Base-by-base conservation (phyloP, 306 rosid species). In the Comarum palustre region DNA sequence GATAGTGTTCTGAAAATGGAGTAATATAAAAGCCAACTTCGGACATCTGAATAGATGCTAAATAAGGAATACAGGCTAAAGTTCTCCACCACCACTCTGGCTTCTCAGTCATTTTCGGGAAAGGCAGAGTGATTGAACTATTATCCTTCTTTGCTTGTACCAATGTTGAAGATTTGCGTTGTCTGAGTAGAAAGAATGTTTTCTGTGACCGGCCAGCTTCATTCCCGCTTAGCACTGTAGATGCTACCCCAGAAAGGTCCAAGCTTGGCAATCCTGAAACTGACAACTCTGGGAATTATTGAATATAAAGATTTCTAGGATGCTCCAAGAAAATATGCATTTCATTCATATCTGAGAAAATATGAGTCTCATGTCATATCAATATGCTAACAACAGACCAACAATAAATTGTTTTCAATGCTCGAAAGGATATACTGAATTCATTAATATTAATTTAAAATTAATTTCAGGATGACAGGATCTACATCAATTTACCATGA, bases 11-110 rank as follows among this genome's bases (percentile, higher is more conserved):
- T 48, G 87, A 34, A 16, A 90, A 75, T 66, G 90, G 97, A 57
- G 78, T 82, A 48, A 93, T 60, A 74, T 69, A 89, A 59, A 79
- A 75, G 66, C 96, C 97, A 38, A 96, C 75, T 25, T 85, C 92
- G 10, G 98, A 90, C 82, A 86, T 81, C 82, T 86, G 89, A 80
- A 89, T 32, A 48, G 97, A 86, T 8, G 85, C 31, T 38, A 93
- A 81, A 76, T 93, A 90, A 52, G 98, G 98, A 58, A 86, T 9
- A 55, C 96, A 89, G 14, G 90, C 89, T 75, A 93, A 73, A 75
- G 90, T 86, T 74, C 98, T 88, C 96, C 92, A 87, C 97, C 96
- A 87, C 98, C 98, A 93, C 64, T 86, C 90, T 32, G 97, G 98
- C 81, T 89, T 90, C 87, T 89, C 87, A 45, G 80, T 75, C 51